phyloP scores from a whole-genome alignment of 2,329 filamentous ascomycete species.

The Stachybotrys echinatus region DNA sequence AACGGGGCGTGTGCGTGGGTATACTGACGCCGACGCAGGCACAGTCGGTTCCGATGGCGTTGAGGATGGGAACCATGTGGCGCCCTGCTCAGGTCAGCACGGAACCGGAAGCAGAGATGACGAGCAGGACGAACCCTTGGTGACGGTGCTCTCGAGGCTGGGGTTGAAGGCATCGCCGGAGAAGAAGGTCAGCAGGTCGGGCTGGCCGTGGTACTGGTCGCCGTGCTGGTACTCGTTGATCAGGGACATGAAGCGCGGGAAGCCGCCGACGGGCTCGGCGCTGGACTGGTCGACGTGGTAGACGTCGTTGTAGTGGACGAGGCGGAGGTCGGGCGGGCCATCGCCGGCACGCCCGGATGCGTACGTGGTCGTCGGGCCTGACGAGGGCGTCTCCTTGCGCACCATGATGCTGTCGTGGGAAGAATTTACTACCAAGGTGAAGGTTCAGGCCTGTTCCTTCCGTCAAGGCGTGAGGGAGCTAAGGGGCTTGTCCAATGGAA shows the following conservation, averaged over 20 bases:
- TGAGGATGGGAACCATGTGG: slow-evolving; percentile 86
- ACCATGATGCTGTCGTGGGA: background rate
- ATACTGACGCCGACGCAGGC: slow-evolving; percentile 75
- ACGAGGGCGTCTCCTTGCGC: background rate
- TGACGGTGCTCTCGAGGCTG: slow-evolving; percentile 81
- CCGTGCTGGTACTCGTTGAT: slow-evolving; percentile 68
- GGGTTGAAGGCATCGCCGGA: slow-evolving; percentile 93
- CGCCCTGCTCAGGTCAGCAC: slow-evolving; percentile 38
- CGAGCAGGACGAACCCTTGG: slow-evolving; percentile 59
- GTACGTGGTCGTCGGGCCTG: slow-evolving; percentile 6
- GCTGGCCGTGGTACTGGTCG: slow-evolving; percentile 54
- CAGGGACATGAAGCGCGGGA: slow-evolving; percentile 74
- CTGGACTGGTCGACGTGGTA: slow-evolving; percentile 78
- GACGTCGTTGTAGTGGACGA: slow-evolving; percentile 90
- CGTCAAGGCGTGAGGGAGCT: too few relatives aligned
- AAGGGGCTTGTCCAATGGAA: too few relatives aligned
- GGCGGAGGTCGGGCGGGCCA: slow-evolving; percentile 60
- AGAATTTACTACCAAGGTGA: too few relatives aligned
- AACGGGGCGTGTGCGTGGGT: slow-evolving; percentile 9
- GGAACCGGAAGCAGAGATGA: background rate
- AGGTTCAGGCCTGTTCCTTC: too few relatives aligned
- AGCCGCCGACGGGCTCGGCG: slow-evolving; percentile 77
- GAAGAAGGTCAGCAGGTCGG: slow-evolving; percentile 72
- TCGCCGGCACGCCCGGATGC: slow-evolving; percentile 9
- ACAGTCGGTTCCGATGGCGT: slow-evolving; percentile 69